A percentile compares a stretch with the other conserved stretches of the same genome.
These are phyloP conservation scores for Austropuccinia psidii DNA, from an alignment of 1,284 basidiomycete genomes.

Conservation along the genomic window DNA sequence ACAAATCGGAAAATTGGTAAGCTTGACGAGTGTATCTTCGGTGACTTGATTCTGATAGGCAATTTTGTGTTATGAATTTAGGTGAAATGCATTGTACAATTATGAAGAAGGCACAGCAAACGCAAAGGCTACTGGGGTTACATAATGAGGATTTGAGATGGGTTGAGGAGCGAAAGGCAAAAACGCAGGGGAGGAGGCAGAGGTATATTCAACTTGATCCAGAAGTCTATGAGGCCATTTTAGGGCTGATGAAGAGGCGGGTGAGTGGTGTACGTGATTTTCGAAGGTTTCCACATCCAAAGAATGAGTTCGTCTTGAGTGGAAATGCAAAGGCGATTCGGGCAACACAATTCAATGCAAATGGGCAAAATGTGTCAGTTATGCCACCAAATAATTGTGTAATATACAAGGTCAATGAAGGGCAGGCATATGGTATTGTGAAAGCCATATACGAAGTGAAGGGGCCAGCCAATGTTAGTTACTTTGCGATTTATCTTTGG, in stretches of 20 bases:
- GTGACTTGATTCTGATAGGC: too few species aligned
- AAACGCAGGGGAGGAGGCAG: neutral
- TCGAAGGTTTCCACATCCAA: neutral
- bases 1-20: slow-evolving; percentile 10
- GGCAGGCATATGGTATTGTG: neutral
- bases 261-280: neutral
- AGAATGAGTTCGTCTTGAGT: neutral
- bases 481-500: too few species aligned
- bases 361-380: neutral
- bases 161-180: neutral
- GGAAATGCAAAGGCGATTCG: neutral
- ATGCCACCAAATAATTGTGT: neutral
- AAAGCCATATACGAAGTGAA: neutral
- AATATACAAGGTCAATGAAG: neutral
- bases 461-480: too few species aligned
- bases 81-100: neutral
- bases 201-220: neutral
- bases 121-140: neutral
- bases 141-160: neutral
- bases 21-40: too few species aligned
- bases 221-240: neutral
- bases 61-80: too few species aligned
- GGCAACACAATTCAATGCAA: neutral
- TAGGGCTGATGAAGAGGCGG: neutral
- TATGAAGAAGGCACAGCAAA: too few species aligned